Percentiles rank a stretch among this genome's conserved stretches.
These are phyloP conservation scores for Pestalotiopsis sp. DNA, from an alignment of 2,329 filamentous ascomycete genomes.

Conservation along the genomic window DNA sequence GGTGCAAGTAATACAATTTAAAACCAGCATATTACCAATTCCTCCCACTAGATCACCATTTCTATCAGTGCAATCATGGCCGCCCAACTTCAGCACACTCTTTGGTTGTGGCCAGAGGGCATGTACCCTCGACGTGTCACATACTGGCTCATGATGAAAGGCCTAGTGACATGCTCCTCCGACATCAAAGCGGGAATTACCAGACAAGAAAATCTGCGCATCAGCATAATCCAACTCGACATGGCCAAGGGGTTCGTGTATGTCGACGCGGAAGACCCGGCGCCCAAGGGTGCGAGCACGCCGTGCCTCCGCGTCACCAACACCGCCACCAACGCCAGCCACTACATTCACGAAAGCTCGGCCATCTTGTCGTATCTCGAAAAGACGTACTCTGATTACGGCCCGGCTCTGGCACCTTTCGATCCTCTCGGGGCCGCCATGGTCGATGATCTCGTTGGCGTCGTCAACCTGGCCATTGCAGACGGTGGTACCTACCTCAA, in stretches of 20 bases:
- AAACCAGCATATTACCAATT: too few relatives aligned
- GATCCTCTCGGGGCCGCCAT: background rate
- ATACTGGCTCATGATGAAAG: slow-evolving; percentile 25
- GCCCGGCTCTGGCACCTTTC: background rate
- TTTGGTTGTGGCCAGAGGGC: slow-evolving; percentile 24
- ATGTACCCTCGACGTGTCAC: slow-evolving; percentile 23
- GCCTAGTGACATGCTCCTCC: slow-evolving; percentile 19
- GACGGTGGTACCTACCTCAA: background rate
- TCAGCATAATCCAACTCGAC: slow-evolving; percentile 18
- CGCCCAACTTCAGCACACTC: slow-evolving; percentile 17
- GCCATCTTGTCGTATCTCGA: slow-evolving; percentile 23
- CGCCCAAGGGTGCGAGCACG: slow-evolving; percentile 20
- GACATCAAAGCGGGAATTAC: slow-evolving; percentile 20
- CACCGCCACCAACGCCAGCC: slow-evolving; percentile 7
- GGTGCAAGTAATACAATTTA: too few relatives aligned
- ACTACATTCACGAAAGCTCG: slow-evolving; percentile 23
- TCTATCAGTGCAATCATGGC: background rate
- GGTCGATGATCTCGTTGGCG: background rate
- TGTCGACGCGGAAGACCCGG: slow-evolving; percentile 19
- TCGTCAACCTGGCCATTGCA: background rate
- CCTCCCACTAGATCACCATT: too few relatives aligned
- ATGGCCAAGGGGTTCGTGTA: slow-evolving; percentile 2
- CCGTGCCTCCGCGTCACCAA: slow-evolving; percentile 23
- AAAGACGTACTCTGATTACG: slow-evolving; percentile 14
- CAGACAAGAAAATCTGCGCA: slow-evolving; percentile 13